A percentile compares a stretch with the other conserved stretches of the same genome.
Conservation (phyloP, 371 early-diverging fungal genomes). For the Polyrhizophydium stewartii region DNA sequence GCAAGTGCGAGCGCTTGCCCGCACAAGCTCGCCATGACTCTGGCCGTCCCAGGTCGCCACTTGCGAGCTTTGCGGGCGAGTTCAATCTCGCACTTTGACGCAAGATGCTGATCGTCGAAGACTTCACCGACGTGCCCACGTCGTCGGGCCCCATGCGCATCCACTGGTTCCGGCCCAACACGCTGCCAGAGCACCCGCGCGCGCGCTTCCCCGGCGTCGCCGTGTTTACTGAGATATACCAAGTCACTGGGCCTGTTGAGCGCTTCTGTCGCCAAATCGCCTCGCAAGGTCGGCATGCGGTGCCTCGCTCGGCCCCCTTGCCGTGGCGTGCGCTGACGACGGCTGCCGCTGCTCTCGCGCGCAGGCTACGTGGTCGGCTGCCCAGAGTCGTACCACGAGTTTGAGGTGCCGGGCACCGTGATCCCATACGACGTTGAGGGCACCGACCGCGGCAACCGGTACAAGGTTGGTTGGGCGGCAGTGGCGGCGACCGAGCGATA, state of each 20-base stretch:
- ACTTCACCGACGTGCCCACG: conserved; percentile 31
- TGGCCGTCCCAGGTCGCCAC: too few species aligned
- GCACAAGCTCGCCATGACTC: too few species aligned
- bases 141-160: conserved; percentile 41
- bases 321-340: conserved; percentile 6
- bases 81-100: too few species aligned
- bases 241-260: conserved; percentile 51
- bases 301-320: neutral
- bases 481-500: neutral
- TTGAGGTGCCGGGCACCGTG: conserved; percentile 40
- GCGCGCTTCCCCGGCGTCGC: conserved; percentile 50
- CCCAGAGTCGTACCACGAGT: conserved; percentile 55
- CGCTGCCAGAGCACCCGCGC: conserved; percentile 35
- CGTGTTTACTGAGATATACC: conserved; percentile 51
- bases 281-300: neutral
- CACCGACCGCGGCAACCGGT: conserved; percentile 28
- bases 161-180: conserved; percentile 35
- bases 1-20: too few species aligned
- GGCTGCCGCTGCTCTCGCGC: conserved; percentile 9
- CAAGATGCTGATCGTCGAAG: conserved; percentile 47
- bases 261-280: conserved; percentile 49
- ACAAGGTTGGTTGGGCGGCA: conserved; percentile 12
- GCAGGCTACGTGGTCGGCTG: conserved; percentile 43
- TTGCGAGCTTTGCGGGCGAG: too few species aligned
- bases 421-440: conserved; percentile 49